Evolutionary conservation across 2,329 filamentous ascomycete species (phyloP), one percentile per base, ranked within the genome.

Genomic region (Cordyceps farinosa): DNA sequence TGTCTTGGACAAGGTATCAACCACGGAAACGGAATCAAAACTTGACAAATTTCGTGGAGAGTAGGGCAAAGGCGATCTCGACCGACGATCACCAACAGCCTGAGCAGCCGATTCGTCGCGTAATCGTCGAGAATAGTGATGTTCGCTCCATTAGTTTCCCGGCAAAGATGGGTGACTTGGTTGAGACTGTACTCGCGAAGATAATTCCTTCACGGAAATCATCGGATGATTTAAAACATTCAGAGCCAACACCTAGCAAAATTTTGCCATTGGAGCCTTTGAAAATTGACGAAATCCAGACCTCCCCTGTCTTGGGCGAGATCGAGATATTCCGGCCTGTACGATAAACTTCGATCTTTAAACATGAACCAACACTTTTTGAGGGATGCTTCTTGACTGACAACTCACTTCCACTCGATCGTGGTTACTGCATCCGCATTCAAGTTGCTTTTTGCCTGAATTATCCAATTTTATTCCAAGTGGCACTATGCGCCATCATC

Each of bases 1-100:
- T 65, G 15, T 70, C 75, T 8, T 78, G 76, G 76, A 67, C 75
- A 10, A 75, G 62, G 34, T 76, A 71, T 59, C 69, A 73, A 22
- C 75, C 75, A 3, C 68, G 72, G 38, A 72, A 67, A 4, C 69
- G 72, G 36, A 67, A 68, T 8, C 17, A 32, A n/a, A 27, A 47
- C 7, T 6, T 17, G 6, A 9, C 27, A 10, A 44, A 44, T n/a
- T 10, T 44, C 4, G 2, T 44, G 5, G 15, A 22, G n/a, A 30
- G 6, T 10, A 22, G 17, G 36, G 13, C 27, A 27, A 30, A 15
- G 13, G 29, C 11, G 7, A 13, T 22, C 2, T 7, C 10, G 6
- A 15, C 10, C 27, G 10, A 27, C 9, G 38, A n/a, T n/a, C 9
- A 13, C 27, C 13, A n/a, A 5, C 11, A 29, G 6, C 5, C 15